phyloP scores from a whole-genome alignment of 2,329 filamentous ascomycete genomes.

The Fusarium gaditjirri region DNA sequence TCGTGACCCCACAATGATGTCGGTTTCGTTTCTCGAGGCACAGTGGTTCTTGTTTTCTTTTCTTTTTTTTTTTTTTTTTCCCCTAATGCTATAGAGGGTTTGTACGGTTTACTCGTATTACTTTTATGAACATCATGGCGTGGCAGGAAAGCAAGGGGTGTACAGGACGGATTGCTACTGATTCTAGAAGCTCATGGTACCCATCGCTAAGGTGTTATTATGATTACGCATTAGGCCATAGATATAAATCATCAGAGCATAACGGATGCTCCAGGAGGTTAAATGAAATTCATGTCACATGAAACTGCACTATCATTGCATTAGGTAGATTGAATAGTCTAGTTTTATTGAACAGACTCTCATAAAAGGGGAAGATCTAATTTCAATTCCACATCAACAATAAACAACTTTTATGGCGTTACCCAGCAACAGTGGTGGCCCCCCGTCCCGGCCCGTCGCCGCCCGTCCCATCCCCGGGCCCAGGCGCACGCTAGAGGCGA shows the following conservation, averaged over 20 bases:
- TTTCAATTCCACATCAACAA: constrained; percentile 20
- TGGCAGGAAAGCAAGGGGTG: constrained; percentile 11
- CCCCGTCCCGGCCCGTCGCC: constrained; percentile 26
- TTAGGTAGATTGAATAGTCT: not conserved
- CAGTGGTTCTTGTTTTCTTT: not conserved
- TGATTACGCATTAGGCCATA: not conserved
- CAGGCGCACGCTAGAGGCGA: constrained; percentile 19
- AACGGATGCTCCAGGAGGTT: not conserved
- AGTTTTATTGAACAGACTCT: not conserved
- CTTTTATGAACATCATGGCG: constrained; percentile 25
- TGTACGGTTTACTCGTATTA: constrained; percentile 9
- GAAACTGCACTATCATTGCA: constrained; percentile 6
- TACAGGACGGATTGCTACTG: constrained; percentile 23
- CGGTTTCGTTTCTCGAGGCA: constrained; percentile 3
- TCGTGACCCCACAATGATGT: not conserved
- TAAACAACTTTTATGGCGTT: constrained; percentile 14
- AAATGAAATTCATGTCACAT: constrained; percentile 1
- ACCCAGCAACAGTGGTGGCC: constrained; percentile 12
- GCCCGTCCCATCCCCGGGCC: constrained; percentile 15
- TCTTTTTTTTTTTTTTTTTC: not conserved
- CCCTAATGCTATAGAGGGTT: constrained; percentile 1
- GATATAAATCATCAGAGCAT: constrained; percentile 9
- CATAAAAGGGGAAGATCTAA: constrained; percentile 1
- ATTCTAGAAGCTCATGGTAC: constrained; percentile 18
- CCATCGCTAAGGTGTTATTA: not conserved